These are phyloP conservation scores for Hypoxylon trugodes DNA, from an alignment of 495 filamentous ascomycete genomes.

Conservation along the genomic window DNA sequence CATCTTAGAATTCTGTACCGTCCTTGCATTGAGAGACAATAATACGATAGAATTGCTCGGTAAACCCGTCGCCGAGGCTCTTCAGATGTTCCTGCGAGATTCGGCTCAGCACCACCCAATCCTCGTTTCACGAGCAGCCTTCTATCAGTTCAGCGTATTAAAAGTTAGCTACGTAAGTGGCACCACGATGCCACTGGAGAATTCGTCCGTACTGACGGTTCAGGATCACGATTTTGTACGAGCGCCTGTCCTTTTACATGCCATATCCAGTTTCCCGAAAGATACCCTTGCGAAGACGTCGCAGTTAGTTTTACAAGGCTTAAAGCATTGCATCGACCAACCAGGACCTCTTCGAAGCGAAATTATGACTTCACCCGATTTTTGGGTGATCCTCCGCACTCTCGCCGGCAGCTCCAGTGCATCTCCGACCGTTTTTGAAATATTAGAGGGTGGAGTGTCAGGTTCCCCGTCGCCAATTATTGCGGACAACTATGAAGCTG, in stretches of 20 bases:
- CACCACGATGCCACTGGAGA: background rate
- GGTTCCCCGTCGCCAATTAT: constrained; percentile 77
- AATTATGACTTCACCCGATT: constrained; percentile 94
- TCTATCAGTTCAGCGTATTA: constrained; percentile 84
- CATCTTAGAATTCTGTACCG: constrained; percentile 86
- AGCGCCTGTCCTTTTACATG: constrained; percentile 91
- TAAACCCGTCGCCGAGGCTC: constrained; percentile 76
- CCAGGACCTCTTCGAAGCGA: constrained; percentile 83
- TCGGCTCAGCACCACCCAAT: constrained; percentile 79
- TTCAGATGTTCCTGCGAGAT: constrained; percentile 84
- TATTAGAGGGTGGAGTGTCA: constrained; percentile 77
- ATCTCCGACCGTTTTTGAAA: constrained; percentile 80
- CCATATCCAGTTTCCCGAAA: constrained; percentile 85
- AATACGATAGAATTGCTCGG: constrained; percentile 75
- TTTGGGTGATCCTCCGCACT: constrained; percentile 89
- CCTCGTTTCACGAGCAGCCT: constrained; percentile 81
- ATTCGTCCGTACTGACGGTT: constrained; percentile 27
- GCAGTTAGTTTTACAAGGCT: constrained; percentile 75
- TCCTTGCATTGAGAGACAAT: constrained; percentile 80
- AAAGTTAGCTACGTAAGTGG: constrained; percentile 85
- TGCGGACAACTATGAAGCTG: constrained; percentile 93
- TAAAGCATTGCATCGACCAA: constrained; percentile 79
- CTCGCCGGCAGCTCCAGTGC: constrained; percentile 73
- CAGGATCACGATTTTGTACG: constrained; percentile 90
- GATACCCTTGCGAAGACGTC: constrained; percentile 79